A percentile compares a stretch with the other conserved stretches of the same genome.
These are phyloP conservation scores for Darksidea phi DNA, from an alignment of 495 filamentous ascomycete genomes.

Conservation along the genomic window DNA sequence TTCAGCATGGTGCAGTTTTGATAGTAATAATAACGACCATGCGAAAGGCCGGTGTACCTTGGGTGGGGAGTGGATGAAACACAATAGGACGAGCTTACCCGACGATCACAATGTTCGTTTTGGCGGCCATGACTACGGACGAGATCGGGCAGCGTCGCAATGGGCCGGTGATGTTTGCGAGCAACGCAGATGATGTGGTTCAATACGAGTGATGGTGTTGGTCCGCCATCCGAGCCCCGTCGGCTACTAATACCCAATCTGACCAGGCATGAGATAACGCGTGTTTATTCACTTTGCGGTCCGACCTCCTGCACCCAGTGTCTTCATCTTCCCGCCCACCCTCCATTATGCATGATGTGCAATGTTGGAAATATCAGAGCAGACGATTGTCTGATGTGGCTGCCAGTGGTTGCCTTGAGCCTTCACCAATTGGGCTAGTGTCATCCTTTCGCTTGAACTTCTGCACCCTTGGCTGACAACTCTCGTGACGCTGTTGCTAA, in stretches of 20 bases:
- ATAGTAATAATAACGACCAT: background rate
- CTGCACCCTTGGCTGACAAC: background rate
- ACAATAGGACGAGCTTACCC: conserved; percentile 15
- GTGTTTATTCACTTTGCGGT: conserved; percentile 16
- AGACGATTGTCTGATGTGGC: background rate
- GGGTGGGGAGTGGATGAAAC: background rate
- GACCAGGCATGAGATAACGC: background rate
- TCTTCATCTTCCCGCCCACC: no score
- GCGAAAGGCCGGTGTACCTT: no score
- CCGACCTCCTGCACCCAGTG: no score
- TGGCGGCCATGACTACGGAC: conserved; percentile 8
- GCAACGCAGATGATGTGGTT: background rate
- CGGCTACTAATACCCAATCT: background rate
- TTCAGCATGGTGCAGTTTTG: background rate
- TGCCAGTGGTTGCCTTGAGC: background rate
- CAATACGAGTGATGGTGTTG: background rate
- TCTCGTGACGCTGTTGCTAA: background rate
- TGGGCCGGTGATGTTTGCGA: background rate
- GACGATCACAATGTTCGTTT: conserved; percentile 16
- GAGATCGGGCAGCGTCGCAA: background rate
- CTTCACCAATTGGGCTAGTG: background rate
- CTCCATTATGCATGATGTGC: no score
- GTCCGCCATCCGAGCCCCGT: background rate
- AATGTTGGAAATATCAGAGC: no score
- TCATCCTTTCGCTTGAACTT: background rate